A percentile compares a stretch with the other conserved stretches of the same genome.
These are phyloP conservation scores for Coccinonectria pachysandricola DNA, from an alignment of 2,329 filamentous ascomycete species.

Conservation along the genomic window DNA sequence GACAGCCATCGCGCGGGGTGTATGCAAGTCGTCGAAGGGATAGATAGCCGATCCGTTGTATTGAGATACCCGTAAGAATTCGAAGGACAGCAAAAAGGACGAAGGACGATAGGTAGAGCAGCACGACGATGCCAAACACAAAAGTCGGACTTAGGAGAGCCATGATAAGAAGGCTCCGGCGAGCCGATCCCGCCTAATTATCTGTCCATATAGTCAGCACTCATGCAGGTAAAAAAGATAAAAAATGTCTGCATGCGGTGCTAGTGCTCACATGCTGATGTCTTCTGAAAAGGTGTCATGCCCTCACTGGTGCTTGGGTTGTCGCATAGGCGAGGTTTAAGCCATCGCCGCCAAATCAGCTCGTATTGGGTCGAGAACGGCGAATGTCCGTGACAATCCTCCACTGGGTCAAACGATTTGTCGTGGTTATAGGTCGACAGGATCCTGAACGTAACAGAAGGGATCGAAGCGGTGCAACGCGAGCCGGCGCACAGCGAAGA, in stretches of 20 bases:
- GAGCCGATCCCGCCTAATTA: conserved; percentile 17
- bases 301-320: conserved; percentile 13
- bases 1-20: conserved; percentile 77
- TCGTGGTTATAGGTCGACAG: too few relatives aligned
- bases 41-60: conserved; percentile 88
- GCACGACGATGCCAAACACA: conserved; percentile 71
- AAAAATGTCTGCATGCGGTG: too few relatives aligned
- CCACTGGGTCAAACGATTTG: too few relatives aligned
- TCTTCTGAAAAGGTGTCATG: conserved; percentile 17
- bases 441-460: too few relatives aligned
- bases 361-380: conserved; percentile 10
- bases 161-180: conserved; percentile 32
- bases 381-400: conserved; percentile 14
- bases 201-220: too few relatives aligned
- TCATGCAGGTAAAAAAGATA: too few relatives aligned
- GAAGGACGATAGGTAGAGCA: conserved; percentile 85
- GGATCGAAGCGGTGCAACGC: too few relatives aligned
- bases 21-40: conserved; percentile 87
- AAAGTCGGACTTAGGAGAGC: conserved; percentile 67
- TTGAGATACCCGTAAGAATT: conserved; percentile 86
- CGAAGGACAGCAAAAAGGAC: conserved; percentile 87
- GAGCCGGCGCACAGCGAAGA: too few relatives aligned
- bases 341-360: conserved; percentile 20
- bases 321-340: conserved; percentile 13
- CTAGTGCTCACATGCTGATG: conserved; percentile 14